Conservation (phyloP, 179 eudicot species). For the Amaranthus tricolor region DNA sequence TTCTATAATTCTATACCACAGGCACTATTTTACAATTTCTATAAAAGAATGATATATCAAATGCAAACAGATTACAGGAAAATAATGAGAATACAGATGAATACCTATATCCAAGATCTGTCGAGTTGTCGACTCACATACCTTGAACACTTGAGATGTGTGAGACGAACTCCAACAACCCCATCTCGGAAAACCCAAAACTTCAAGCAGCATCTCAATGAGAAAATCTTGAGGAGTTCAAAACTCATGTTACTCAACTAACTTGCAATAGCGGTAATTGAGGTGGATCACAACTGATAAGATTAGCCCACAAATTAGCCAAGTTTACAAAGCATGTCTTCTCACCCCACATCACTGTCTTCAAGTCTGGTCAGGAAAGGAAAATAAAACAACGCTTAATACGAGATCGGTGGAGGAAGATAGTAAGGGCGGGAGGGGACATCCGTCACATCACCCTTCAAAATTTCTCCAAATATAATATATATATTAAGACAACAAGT, state of each 20-base stretch:
- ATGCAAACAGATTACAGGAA: neutral
- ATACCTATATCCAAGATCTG: neutral
- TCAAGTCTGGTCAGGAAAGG: slow-evolving; percentile 42
- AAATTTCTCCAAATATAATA: too few species aligned
- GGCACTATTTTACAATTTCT: slow-evolving; percentile 29
- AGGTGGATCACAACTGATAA: slow-evolving; percentile 59
- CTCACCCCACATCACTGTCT: slow-evolving; percentile 54
- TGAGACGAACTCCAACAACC: neutral
- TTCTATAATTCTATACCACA: slow-evolving; percentile 18
- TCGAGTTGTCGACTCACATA: neutral
- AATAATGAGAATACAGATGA: neutral
- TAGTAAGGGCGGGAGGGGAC: too few species aligned
- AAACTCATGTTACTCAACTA: slow-evolving; percentile 16
- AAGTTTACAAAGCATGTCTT: slow-evolving; percentile 48
- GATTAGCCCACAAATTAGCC: slow-evolving; percentile 82
- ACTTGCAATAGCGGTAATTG: slow-evolving; percentile 43
- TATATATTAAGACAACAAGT: too few species aligned
- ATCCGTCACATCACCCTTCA: too few species aligned
- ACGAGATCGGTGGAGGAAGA: neutral
- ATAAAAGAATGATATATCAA: slow-evolving; percentile 25
- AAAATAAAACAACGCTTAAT: neutral
- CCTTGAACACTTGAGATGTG: neutral
- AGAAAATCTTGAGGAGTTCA: neutral
- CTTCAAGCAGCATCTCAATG: neutral
- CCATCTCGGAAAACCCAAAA: neutral